Evolutionary conservation across 345 rosid genomes (phyloP), one percentile per base, ranked within the genome.

Genomic region (Passiflora organensis): DNA sequence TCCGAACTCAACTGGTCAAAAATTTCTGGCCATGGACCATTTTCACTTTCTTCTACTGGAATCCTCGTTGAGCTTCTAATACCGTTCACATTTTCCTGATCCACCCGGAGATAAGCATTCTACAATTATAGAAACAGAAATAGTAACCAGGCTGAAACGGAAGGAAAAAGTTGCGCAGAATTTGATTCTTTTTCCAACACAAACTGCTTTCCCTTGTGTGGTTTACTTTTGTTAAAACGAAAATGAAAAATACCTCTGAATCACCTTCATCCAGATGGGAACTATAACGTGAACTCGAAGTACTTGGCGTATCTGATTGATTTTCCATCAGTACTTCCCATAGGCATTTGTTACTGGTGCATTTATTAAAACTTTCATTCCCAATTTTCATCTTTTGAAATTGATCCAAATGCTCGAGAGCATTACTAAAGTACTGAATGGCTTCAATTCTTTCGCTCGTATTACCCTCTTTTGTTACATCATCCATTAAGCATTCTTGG

Each of bases 241-340:
- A n/a, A n/a, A n/a, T n/a, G n/a, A n/a, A n/a, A 66, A 42, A 71
- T 74, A 88, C 93, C 78, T 64, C 69, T 1, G 14, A 42, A 55
- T 66, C 65, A 53, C 58, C 55, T 56, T 71, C 83, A 46, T 76
- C 70, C 12, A 54, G 32, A 42, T 56, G 56, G 55, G 51, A 51
- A 18, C 17, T 44, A 16, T 25, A 53, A 47, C 59, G 15, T 24
- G 72, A 65, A 62, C 51, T 56, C 1, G 14, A 55, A 5, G 82
- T 72, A 49, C 51, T 59, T 46, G 70, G 51, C 10, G 78, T 69
- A 54, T 89, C 86, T 42, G 79, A 71, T 21, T 76, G 80, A 48
- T 76, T 69, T 55, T 83, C 94, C 68, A 77, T 64, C 69, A 87
- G 67, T 67, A 78, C 66, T 43, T 87, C 89, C 57, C 76, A 70